These are phyloP conservation scores for Cercospora sp. DNA, from an alignment of 2,329 filamentous ascomycete genomes.

Conservation along the genomic window DNA sequence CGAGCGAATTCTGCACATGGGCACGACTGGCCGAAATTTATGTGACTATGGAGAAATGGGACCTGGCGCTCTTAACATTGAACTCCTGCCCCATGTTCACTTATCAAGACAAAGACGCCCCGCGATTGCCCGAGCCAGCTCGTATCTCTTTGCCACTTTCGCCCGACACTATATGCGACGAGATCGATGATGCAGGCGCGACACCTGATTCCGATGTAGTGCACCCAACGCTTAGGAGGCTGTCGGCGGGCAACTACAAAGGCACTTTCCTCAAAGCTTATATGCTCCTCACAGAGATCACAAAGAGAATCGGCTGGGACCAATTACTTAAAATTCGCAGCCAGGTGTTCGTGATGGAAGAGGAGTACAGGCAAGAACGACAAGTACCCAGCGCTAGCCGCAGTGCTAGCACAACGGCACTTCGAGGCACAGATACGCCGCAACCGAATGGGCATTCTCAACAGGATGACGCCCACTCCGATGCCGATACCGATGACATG, in stretches of 20 bases:
- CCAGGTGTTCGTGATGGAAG: slow-evolving; percentile 99
- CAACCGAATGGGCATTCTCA: slow-evolving; percentile 46
- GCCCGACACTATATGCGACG: slow-evolving; percentile 85
- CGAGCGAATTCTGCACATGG: slow-evolving; percentile 97
- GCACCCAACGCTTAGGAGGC: slow-evolving; percentile 78
- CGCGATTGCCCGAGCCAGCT: slow-evolving; percentile 88
- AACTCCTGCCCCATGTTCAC: slow-evolving; percentile 99
- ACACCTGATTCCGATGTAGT: slow-evolving; percentile 80
- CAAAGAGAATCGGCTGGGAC: slow-evolving; percentile 96
- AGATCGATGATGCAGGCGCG: slow-evolving; percentile 86
- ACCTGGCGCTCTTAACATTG: slow-evolving; percentile 87
- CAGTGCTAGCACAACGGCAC: slow-evolving; percentile 75
- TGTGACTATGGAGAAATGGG: slow-evolving; percentile 92
- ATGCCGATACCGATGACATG: slow-evolving; percentile 38
- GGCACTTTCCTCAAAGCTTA: slow-evolving; percentile 97
- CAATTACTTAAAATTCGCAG: slow-evolving; percentile 91
- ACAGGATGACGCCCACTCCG: slow-evolving; percentile 39
- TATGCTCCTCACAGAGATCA: slow-evolving; percentile 90
- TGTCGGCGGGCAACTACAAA: slow-evolving; percentile 86
- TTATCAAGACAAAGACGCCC: slow-evolving; percentile 96
- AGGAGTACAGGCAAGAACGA: slow-evolving; percentile 92
- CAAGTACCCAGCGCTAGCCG: slow-evolving; percentile 57
- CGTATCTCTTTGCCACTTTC: slow-evolving; percentile 85
- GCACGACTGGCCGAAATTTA: slow-evolving; percentile 91
- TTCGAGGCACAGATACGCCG: slow-evolving; percentile 67